Evolutionary conservation across 2,329 filamentous ascomycete genomes (phyloP).

Genomic region (Verticillium longisporum): DNA sequence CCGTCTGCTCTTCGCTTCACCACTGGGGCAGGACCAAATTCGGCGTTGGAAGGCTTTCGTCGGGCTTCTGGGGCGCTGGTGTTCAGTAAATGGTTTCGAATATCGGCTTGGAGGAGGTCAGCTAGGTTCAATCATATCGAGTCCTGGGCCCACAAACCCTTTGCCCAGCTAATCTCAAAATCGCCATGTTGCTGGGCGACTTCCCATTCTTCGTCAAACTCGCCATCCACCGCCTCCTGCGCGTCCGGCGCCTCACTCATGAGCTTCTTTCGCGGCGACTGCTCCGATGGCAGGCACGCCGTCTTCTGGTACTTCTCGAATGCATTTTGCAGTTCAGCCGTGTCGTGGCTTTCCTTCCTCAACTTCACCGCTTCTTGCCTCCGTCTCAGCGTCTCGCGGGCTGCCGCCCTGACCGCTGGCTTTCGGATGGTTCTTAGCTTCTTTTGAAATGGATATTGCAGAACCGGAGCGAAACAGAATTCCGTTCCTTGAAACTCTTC

Average conservation of each 20-base stretch:
- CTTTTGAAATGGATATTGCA: background rate
- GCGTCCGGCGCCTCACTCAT: background rate
- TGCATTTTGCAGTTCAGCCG: background rate
- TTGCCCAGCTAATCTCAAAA: background rate
- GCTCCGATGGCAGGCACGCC: background rate
- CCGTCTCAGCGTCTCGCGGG: background rate
- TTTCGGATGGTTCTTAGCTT: background rate
- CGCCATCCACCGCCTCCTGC: background rate
- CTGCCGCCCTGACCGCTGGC: background rate
- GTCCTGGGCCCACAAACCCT: background rate
- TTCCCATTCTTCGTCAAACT: background rate
- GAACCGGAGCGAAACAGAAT: background rate
- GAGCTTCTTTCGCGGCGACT: background rate
- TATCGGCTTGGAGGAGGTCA: background rate
- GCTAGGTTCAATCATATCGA: background rate
- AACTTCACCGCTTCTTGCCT: background rate
- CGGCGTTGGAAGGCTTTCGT: background rate
- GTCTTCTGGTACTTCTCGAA: background rate
- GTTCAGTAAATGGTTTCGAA: background rate
- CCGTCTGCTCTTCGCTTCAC: background rate
- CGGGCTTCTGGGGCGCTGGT: background rate
- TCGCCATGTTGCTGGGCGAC: background rate
- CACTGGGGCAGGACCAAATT: background rate
- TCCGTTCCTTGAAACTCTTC: background rate
- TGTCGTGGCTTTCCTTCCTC: background rate